These are phyloP conservation scores for Coriaria nepalensis DNA, from an alignment of 306 rosid genomes.

Conservation along the genomic window DNA sequence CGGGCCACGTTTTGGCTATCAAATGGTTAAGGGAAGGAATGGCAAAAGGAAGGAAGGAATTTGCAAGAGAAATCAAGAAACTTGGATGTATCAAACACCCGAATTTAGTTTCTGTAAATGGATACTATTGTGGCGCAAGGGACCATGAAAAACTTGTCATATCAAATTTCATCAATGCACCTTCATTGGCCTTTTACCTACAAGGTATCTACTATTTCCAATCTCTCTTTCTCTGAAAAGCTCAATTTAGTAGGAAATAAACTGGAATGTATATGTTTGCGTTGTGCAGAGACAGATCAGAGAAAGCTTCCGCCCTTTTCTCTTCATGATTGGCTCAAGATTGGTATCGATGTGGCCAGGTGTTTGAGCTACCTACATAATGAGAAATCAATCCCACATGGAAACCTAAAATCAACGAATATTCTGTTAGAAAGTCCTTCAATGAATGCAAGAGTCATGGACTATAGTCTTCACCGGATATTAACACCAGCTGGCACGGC, in stretches of 20 bases:
- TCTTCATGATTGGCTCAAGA: constrained; percentile 35
- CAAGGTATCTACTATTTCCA: constrained; percentile 33
- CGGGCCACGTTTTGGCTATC: constrained; percentile 54
- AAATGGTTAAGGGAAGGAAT: constrained; percentile 72
- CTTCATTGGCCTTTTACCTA: constrained; percentile 52
- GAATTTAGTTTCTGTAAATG: constrained; percentile 48
- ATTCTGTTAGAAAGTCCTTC: constrained; percentile 43
- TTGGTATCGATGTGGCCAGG: constrained; percentile 41
- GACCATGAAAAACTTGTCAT: constrained; percentile 61
- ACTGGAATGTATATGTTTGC: background rate
- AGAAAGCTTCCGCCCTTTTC: constrained; percentile 38
- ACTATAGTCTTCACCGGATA: constrained; percentile 64
- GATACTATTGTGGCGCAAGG: constrained; percentile 60
- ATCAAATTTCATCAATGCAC: constrained; percentile 51
- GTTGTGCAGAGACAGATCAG: constrained; percentile 34
- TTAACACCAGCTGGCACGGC: constrained; percentile 55
- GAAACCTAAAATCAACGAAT: constrained; percentile 69
- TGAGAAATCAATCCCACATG: constrained; percentile 76
- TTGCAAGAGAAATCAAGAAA: constrained; percentile 62
- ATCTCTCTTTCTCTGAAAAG: background rate
- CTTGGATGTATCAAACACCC: constrained; percentile 73
- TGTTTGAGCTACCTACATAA: constrained; percentile 54
- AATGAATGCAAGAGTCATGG: constrained; percentile 37
- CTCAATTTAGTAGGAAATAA: background rate
- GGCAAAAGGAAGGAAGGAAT: constrained; percentile 67